Percentiles rank a stretch among this genome's conserved stretches.
phyloP scores from a whole-genome alignment of 345 rosid species.

The Camelina sativa region DNA sequence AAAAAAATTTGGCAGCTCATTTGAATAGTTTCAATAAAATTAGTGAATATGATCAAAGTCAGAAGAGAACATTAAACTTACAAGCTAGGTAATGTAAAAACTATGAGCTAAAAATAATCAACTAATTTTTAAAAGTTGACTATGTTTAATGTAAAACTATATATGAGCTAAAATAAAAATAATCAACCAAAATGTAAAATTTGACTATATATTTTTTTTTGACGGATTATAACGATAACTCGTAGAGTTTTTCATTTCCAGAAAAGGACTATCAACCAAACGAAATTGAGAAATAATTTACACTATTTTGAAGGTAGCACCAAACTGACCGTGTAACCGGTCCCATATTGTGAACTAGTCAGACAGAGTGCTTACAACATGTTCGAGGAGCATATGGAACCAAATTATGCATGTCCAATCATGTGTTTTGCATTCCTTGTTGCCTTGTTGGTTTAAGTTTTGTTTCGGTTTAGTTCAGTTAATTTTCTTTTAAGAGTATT shows the following conservation, averaged over 20 bases:
- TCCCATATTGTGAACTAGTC: slow-evolving; percentile 3
- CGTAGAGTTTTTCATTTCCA: background rate
- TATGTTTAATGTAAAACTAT: background rate
- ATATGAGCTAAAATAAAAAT: no score
- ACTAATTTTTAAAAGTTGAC: background rate
- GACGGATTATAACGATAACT: background rate
- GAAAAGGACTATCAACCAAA: background rate
- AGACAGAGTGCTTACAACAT: slow-evolving; percentile 1
- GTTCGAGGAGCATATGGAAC: slow-evolving; percentile 1
- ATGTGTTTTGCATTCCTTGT: background rate
- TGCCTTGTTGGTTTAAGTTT: background rate
- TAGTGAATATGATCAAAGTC: slow-evolving; percentile 6
- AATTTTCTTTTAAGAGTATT: no score
- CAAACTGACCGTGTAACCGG: slow-evolving; percentile 3
- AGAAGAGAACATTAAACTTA: slow-evolving; percentile 5
- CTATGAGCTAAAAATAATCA: background rate
- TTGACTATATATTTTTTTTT: background rate
- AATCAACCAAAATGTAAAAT: no score
- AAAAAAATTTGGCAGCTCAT: background rate
- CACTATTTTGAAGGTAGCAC: background rate
- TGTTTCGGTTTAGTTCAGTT: background rate
- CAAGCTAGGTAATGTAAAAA: background rate
- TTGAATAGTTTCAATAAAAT: background rate
- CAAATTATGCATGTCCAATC: slow-evolving; percentile 13
- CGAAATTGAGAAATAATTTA: slow-evolving; percentile 9